phyloP scores from a whole-genome alignment of 805 yeast genomes.

The Ogataea pilisensis region DNA sequence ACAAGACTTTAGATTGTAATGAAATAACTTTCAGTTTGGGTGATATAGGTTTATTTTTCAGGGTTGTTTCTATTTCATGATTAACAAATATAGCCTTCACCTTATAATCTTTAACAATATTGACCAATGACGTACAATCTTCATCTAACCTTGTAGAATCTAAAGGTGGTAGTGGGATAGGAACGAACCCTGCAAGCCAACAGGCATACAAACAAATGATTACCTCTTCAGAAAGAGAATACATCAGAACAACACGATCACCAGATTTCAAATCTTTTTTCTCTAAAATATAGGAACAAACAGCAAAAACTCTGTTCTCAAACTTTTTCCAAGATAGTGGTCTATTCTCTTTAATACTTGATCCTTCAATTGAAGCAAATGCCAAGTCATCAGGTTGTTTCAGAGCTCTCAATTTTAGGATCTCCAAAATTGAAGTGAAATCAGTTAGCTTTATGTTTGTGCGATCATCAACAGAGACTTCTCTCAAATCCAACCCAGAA shows the following conservation, averaged over 20 bases:
- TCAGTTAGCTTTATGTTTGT: constrained; percentile 71
- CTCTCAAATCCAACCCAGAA: constrained; percentile 78
- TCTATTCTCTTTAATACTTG: constrained; percentile 44
- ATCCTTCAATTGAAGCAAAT: constrained; percentile 40
- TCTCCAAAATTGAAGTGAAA: constrained; percentile 65
- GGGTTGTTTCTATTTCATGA: constrained; percentile 61
- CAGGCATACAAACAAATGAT: constrained; percentile 84
- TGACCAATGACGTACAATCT: constrained; percentile 64
- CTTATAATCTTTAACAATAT: constrained; percentile 65
- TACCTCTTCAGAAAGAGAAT: constrained; percentile 83
- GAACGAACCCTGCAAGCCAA: constrained; percentile 71
- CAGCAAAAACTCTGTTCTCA: constrained; percentile 71
- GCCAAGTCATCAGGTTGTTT: constrained; percentile 80
- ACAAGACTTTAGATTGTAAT: constrained; percentile 17
- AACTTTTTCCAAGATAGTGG: constrained; percentile 76
- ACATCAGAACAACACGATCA: constrained; percentile 73
- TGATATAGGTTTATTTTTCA: constrained; percentile 65
- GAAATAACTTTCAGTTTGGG: constrained; percentile 49
- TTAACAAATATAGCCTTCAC: constrained; percentile 74
- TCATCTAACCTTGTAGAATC: constrained; percentile 58
- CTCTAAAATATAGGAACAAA: constrained; percentile 63
- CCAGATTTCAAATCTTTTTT: constrained; percentile 65
- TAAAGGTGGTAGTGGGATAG: constrained; percentile 72
- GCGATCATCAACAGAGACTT: constrained; percentile 71
- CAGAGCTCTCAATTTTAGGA: constrained; percentile 73